Conservation (phyloP, 2,329 filamentous ascomycete genomes). For the Ophiosphaerella korrae region DNA sequence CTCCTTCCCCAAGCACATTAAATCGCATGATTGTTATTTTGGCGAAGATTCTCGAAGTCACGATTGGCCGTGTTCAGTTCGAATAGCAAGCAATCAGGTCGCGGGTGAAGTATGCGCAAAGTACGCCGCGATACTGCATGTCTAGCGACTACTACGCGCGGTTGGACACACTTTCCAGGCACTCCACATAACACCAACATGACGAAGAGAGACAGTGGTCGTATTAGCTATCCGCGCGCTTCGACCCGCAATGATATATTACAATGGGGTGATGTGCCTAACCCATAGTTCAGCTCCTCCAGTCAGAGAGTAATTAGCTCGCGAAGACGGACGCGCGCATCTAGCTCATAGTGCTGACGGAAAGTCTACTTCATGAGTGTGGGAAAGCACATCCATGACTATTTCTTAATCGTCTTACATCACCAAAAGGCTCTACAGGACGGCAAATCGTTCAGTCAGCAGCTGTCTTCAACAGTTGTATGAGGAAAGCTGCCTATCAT, state of each 20-base stretch:
- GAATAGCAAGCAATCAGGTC: too few species aligned
- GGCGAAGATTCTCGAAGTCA: too few species aligned
- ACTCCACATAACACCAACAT: background rate
- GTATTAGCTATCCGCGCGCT: conserved; percentile 1
- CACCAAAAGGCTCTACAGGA: background rate
- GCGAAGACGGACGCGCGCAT: background rate
- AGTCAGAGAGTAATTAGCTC: background rate
- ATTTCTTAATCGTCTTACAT: background rate
- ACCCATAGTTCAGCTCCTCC: background rate
- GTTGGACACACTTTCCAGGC: background rate
- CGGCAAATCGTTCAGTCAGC: background rate
- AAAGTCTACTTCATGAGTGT: background rate
- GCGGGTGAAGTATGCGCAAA: too few species aligned
- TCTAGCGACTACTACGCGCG: background rate
- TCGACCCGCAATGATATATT: background rate
- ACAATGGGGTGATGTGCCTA: background rate
- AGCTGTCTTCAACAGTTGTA: too few species aligned
- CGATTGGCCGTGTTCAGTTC: too few species aligned
- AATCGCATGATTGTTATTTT: too few species aligned
- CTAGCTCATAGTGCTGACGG: conserved; percentile 1
- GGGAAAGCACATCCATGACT: background rate
- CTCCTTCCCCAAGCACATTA: too few species aligned
- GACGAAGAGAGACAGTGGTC: background rate
- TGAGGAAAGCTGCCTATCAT: too few species aligned
- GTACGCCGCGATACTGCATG: too few species aligned